phyloP scores from a whole-genome alignment of 2,329 filamentous ascomycete genomes.

The Didymella glomerata region DNA sequence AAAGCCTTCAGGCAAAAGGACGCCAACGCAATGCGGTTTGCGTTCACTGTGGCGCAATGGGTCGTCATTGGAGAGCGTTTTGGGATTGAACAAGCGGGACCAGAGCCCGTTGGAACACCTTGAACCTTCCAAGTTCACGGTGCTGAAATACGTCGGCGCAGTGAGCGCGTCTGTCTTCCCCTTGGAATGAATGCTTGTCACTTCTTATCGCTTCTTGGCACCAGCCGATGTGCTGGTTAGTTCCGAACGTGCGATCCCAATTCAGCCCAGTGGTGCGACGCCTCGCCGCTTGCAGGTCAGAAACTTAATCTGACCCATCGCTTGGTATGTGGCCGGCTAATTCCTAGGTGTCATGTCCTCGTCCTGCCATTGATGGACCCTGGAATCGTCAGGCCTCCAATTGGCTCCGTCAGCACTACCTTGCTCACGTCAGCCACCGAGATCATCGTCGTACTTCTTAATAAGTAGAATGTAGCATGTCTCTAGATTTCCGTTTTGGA shows the following conservation, averaged over 20 bases:
- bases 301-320: background rate
- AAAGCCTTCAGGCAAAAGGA: slow-evolving; percentile 37
- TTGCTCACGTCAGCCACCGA: background rate
- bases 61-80: slow-evolving; percentile 57
- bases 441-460: background rate
- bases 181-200: background rate
- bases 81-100: slow-evolving; percentile 45
- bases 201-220: background rate
- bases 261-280: background rate
- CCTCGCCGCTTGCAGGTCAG: background rate
- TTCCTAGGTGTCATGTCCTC: background rate
- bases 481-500: background rate
- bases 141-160: background rate
- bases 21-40: slow-evolving; percentile 47
- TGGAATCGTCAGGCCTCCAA: background rate
- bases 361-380: background rate
- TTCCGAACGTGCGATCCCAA: background rate
- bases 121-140: background rate
- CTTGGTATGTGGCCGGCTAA: background rate
- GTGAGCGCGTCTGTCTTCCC: background rate
- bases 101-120: background rate
- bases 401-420: background rate
- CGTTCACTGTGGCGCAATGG: slow-evolving; percentile 55
- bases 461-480: background rate
- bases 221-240: background rate